phyloP scores from a whole-genome alignment of 805 yeast genomes.

The Wickerhamomyces sydowiorum region DNA sequence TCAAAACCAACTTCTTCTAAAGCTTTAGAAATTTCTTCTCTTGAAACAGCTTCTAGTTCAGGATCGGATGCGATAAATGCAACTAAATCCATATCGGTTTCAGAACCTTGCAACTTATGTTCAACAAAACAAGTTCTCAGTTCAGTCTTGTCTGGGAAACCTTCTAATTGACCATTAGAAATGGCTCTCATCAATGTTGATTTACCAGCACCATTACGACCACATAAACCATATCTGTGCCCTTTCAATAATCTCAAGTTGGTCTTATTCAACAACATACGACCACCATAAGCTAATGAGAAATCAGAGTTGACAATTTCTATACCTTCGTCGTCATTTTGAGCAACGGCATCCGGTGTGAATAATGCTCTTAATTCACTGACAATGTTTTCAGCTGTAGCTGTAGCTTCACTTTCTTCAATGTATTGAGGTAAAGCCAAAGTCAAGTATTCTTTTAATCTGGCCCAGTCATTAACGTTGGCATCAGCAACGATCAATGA shows the following conservation, averaged over 20 bases:
- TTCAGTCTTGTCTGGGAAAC: conserved; percentile 87
- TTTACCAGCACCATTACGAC: conserved; percentile 98
- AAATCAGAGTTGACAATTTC: conserved; percentile 92
- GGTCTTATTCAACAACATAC: conserved; percentile 94
- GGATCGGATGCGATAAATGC: conserved; percentile 86
- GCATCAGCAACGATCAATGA: conserved; percentile 53
- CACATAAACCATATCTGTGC: conserved; percentile 96
- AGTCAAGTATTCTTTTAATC: conserved; percentile 49
- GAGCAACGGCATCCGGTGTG: conserved; percentile 48
- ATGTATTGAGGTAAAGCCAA: conserved; percentile 34
- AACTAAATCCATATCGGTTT: conserved; percentile 85
- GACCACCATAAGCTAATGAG: conserved; percentile 94
- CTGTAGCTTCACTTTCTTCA: conserved; percentile 29
- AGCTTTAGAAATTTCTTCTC: conserved; percentile 69
- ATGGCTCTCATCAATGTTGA: conserved; percentile 96
- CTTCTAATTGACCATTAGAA: conserved; percentile 94
- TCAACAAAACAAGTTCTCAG: conserved; percentile 94
- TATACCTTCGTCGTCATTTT: conserved; percentile 71
- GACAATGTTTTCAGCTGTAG: conserved; percentile 39
- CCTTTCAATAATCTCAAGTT: conserved; percentile 84
- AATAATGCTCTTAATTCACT: conserved; percentile 46
- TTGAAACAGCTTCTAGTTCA: conserved; percentile 58
- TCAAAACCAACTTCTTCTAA: conserved; percentile 85
- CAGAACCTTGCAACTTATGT: conserved; percentile 93
- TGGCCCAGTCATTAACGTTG: conserved; percentile 70